phyloP scores from a whole-genome alignment of 805 yeast species.

The Priceomyces fermenticarens region DNA sequence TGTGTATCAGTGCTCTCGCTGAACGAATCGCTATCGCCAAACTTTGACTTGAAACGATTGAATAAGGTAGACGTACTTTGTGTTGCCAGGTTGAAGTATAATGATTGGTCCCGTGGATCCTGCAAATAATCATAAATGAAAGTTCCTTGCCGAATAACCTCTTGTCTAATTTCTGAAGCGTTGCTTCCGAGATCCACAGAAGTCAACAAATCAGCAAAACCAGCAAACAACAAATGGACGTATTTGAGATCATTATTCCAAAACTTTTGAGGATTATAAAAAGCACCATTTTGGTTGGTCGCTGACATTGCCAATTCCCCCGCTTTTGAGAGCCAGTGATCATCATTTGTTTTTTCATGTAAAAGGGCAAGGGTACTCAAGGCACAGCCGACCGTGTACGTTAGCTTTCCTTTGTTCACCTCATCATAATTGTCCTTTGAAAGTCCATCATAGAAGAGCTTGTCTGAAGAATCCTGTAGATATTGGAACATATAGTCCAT shows the following conservation, averaged over 20 bases:
- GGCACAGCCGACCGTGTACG: slow-evolving; percentile 27
- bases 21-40: slow-evolving; percentile 3
- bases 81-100: slow-evolving; percentile 12
- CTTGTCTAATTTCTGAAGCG: slow-evolving; percentile 6
- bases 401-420: slow-evolving; percentile 24
- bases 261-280: slow-evolving; percentile 13
- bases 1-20: slow-evolving; percentile 4
- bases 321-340: slow-evolving; percentile 19
- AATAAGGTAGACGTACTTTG: slow-evolving; percentile 5
- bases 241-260: slow-evolving; percentile 25
- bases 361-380: slow-evolving; percentile 23
- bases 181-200: slow-evolving; percentile 5
- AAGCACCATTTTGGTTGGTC: slow-evolving; percentile 11
- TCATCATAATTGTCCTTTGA: slow-evolving; percentile 8
- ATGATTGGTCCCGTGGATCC: slow-evolving; percentile 10
- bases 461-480: slow-evolving; percentile 16
- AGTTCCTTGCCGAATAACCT: slow-evolving; percentile 11
- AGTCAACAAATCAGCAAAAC: slow-evolving; percentile 22
- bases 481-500: slow-evolving; percentile 13
- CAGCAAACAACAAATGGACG: slow-evolving; percentile 22
- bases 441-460: slow-evolving; percentile 19
- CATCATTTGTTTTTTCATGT: slow-evolving; percentile 10
- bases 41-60: slow-evolving; percentile 5
- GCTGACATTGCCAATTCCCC: slow-evolving; percentile 17
- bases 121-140: slow-evolving; percentile 11